phyloP scores from a whole-genome alignment of 2,329 filamentous ascomycete genomes.

The Fusarium fracticaudum region DNA sequence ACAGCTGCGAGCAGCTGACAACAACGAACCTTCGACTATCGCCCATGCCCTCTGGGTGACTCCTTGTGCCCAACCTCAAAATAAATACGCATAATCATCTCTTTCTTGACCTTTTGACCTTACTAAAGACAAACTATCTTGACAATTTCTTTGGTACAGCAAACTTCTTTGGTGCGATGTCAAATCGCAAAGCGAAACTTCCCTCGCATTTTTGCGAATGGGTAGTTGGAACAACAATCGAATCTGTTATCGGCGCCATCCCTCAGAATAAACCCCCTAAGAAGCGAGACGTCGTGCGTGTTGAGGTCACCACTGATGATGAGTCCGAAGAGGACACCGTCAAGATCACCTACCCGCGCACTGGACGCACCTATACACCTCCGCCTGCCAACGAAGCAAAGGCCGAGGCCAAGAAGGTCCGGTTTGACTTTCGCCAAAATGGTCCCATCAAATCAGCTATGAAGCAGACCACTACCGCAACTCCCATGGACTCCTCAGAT shows the following conservation, averaged over 20 bases:
- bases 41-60: not conserved
- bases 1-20: constrained; percentile 20
- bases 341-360: constrained; percentile 59
- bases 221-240: constrained; percentile 51
- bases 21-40: not conserved
- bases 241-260: constrained; percentile 42
- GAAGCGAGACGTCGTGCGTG: constrained; percentile 48
- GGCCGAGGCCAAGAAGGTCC: constrained; percentile 53
- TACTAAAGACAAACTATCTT: not conserved
- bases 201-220: constrained; percentile 53
- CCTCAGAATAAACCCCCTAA: constrained; percentile 41
- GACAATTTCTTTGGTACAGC: constrained; percentile 4
- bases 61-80: not conserved
- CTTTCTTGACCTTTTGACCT: constrained; percentile 4
- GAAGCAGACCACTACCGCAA: constrained; percentile 33
- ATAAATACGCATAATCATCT: not conserved
- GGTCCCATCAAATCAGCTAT: constrained; percentile 39
- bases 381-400: constrained; percentile 4
- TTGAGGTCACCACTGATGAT: constrained; percentile 61
- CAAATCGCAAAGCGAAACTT: constrained; percentile 27
- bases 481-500: constrained; percentile 32
- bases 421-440: constrained; percentile 49
- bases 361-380: constrained; percentile 24
- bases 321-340: constrained; percentile 61
- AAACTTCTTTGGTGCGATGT: constrained; percentile 13